Evolutionary conservation across 306 rosid genomes (phyloP), one percentile per base, ranked within the genome.

Genomic region (Senna siamea): DNA sequence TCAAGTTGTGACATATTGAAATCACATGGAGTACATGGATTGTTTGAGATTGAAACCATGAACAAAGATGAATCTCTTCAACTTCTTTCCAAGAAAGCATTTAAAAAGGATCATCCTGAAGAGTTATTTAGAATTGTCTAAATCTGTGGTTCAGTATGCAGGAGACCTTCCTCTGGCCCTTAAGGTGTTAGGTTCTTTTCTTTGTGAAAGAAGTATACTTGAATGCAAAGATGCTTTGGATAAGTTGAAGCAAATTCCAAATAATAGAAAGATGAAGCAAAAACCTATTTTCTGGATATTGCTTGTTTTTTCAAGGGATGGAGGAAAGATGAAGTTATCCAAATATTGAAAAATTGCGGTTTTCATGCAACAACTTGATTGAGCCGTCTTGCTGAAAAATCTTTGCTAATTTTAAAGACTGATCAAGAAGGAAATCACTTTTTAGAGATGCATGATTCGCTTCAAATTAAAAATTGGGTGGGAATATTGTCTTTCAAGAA

Each of bases 151-250:
- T 32, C 0, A 34, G 2, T 51, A 34, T 35, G 19, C 14, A 10
- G 17, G 61, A 0, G 74, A 34, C 6, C 48, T 52, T 34, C 74
- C 74, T 1, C 52, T 69, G 51, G 63, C 63, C 52, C 62, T 69
- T 19, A 0, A 69, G 7, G 74, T 69, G 4, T 35, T 69, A 8
- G 73, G 73, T 1, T 48, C 44, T 34, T n/a, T 26, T 50, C 59
- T 48, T 32, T 17, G 10, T 48, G 20, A 19, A 35, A 52, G 74
- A 40, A 17, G n/a, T 61, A 4, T 35, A 37, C 11, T 1, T 61
- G 48, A 61, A 9, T 61, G 47, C 48, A 2, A 35, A 13, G 47
- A 61, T 35, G 30, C 28, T 8, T 61, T 61, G 17, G 5, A 35
- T 3, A 61, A 5, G 43, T 7, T 47, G 15, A 30, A 47, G 9